phyloP scores from a whole-genome alignment of 345 rosid genomes.

The Populus davidiana region DNA sequence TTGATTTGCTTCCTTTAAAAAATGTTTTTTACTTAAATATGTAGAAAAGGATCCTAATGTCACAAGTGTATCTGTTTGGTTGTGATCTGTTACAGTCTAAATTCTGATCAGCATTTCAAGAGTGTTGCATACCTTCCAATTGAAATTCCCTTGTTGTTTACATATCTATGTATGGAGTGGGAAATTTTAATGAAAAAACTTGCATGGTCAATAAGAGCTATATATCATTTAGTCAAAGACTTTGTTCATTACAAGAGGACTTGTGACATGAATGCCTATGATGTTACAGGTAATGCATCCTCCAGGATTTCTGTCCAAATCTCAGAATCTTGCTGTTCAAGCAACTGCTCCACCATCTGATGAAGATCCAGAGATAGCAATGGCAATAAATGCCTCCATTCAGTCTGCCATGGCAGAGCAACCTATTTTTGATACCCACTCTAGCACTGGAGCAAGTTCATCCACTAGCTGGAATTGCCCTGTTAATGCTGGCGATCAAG shows the following conservation, averaged over 20 bases:
- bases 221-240: background rate
- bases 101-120: background rate
- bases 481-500: constrained; percentile 11
- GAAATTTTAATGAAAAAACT: background rate
- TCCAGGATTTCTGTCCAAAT: constrained; percentile 49
- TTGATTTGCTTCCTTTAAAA: background rate
- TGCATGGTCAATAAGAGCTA: background rate
- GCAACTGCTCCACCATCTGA: constrained; percentile 68
- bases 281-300: constrained; percentile 59
- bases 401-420: constrained; percentile 50
- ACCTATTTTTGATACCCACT: constrained; percentile 30
- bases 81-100: background rate
- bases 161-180: background rate
- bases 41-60: background rate
- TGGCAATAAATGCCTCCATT: constrained; percentile 76
- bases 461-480: constrained; percentile 38
- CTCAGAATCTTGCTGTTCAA: constrained; percentile 34
- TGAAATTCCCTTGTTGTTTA: background rate
- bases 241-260: background rate
- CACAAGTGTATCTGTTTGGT: background rate
- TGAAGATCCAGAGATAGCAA: constrained; percentile 63
- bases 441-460: constrained; percentile 40
- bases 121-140: background rate
- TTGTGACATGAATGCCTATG: background rate
- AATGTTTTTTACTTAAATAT: background rate